A percentile compares a stretch with the other conserved stretches of the same genome.
phyloP scores from a whole-genome alignment of 208 protist species.

The Acanthamoeba culbertsoni region DNA sequence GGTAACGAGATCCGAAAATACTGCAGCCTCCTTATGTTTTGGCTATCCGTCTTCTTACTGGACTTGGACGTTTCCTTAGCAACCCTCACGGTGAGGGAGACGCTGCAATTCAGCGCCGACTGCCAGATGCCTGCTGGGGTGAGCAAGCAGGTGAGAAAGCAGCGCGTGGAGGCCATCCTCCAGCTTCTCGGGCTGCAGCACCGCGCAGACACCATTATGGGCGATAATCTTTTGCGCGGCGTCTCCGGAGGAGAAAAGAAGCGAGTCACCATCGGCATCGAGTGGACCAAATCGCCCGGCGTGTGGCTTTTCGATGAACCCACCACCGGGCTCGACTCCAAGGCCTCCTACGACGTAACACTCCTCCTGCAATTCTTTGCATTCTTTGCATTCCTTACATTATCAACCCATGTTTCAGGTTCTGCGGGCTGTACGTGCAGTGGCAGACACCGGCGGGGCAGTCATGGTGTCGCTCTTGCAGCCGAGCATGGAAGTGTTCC shows the following conservation, averaged over 20 bases:
- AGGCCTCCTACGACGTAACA: constrained; percentile 32
- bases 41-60: too few relatives aligned
- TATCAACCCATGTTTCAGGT: not conserved
- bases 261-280: constrained; percentile 52
- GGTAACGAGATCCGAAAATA: too few relatives aligned
- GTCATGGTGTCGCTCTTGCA: constrained; percentile 38
- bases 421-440: not conserved
- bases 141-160: not conserved
- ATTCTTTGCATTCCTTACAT: not conserved
- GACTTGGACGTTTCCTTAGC: too few relatives aligned
- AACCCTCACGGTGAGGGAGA: constrained; percentile 70
- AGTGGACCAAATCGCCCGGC: constrained; percentile 15
- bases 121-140: constrained; percentile 53
- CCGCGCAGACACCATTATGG: constrained; percentile 49
- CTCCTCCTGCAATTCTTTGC: not conserved
- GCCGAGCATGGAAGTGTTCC: constrained; percentile 52
- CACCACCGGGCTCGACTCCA: constrained; percentile 53
- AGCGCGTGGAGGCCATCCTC: constrained; percentile 13
- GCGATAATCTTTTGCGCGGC: constrained; percentile 38
- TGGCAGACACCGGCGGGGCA: constrained; percentile 13
- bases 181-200: constrained; percentile 43
- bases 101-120: constrained; percentile 69
- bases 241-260: constrained; percentile 63
- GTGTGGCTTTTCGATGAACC: constrained; percentile 57
- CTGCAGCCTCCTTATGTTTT: too few relatives aligned